Conservation (phyloP, 169 alveolate species). For the Cryptosporidium ubiquitum region DNA sequence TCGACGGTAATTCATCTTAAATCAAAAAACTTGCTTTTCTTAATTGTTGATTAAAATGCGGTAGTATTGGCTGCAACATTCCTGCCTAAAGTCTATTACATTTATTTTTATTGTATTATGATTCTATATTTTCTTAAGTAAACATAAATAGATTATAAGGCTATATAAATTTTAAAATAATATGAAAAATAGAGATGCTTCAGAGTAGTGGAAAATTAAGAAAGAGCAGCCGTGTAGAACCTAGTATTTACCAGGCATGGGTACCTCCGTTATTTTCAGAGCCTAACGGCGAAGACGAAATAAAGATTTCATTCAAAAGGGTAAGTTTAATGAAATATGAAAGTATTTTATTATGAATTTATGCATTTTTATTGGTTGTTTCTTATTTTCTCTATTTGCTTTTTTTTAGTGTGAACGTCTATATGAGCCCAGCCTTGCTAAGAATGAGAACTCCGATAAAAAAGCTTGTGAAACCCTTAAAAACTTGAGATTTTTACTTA, state of each 20-base stretch:
- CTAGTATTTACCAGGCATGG: slow-evolving; percentile 71
- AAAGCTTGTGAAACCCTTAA: neutral
- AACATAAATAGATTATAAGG: neutral
- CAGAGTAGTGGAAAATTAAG: slow-evolving; percentile 75
- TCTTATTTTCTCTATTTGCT: neutral
- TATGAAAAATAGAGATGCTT: slow-evolving; percentile 67
- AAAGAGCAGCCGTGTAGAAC: slow-evolving; percentile 64
- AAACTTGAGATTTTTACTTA: slow-evolving; percentile 34
- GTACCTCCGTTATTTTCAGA: slow-evolving; percentile 60
- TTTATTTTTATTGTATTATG: slow-evolving; percentile 19
- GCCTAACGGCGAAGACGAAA: slow-evolving; percentile 14
- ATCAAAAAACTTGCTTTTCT: neutral
- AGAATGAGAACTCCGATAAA: neutral
- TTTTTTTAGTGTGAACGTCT: slow-evolving; percentile 36
- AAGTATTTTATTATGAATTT: neutral
- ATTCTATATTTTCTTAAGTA: slow-evolving; percentile 8
- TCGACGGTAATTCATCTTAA: neutral
- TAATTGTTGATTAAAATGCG: slow-evolving; percentile 30
- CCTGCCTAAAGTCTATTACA: slow-evolving; percentile 2
- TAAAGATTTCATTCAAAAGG: slow-evolving; percentile 36
- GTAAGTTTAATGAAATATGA: slow-evolving; percentile 18
- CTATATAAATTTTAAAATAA: slow-evolving; percentile 23
- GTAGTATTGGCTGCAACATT: slow-evolving; percentile 19
- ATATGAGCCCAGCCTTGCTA: slow-evolving; percentile 39
- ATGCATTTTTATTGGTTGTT: neutral